phyloP scores from a whole-genome alignment of 306 rosid species.

The Prunus mongolica region DNA sequence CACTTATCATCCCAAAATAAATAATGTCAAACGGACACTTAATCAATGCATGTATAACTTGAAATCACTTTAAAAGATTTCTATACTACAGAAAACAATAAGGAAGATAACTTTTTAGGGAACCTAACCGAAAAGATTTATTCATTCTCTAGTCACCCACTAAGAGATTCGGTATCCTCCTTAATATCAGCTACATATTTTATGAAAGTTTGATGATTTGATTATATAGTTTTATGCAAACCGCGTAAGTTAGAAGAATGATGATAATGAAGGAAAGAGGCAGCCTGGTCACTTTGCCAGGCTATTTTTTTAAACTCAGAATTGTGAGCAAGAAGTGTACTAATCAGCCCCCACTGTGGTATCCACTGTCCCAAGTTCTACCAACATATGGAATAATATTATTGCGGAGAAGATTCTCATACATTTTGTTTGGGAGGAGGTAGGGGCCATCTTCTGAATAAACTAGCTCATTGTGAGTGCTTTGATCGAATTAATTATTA shows the following conservation, averaged over 20 bases:
- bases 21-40: too few species aligned
- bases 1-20: too few species aligned
- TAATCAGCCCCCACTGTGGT: slow-evolving; percentile 47
- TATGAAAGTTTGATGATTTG: neutral
- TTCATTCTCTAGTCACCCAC: slow-evolving; percentile 32
- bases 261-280: slow-evolving; percentile 8
- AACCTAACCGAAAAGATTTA: slow-evolving; percentile 20
- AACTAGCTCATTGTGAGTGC: neutral
- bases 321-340: slow-evolving; percentile 31
- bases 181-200: slow-evolving; percentile 17
- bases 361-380: slow-evolving; percentile 53
- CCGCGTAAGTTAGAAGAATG: slow-evolving; percentile 35
- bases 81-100: neutral
- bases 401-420: slow-evolving; percentile 48
- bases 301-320: slow-evolving; percentile 16
- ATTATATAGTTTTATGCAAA: slow-evolving; percentile 23
- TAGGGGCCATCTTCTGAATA: slow-evolving; percentile 19
- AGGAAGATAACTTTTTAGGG: slow-evolving; percentile 13
- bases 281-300: slow-evolving; percentile 16
- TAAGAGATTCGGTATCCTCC: slow-evolving; percentile 38
- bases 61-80: neutral
- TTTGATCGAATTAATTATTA: neutral
- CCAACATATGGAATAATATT: slow-evolving; percentile 61
- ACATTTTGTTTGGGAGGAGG: slow-evolving; percentile 14
- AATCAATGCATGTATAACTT: too few species aligned